These are phyloP conservation scores for Coprinopsis strossmayeri DNA, from an alignment of 768 basidiomycete genomes.

Conservation along the genomic window DNA sequence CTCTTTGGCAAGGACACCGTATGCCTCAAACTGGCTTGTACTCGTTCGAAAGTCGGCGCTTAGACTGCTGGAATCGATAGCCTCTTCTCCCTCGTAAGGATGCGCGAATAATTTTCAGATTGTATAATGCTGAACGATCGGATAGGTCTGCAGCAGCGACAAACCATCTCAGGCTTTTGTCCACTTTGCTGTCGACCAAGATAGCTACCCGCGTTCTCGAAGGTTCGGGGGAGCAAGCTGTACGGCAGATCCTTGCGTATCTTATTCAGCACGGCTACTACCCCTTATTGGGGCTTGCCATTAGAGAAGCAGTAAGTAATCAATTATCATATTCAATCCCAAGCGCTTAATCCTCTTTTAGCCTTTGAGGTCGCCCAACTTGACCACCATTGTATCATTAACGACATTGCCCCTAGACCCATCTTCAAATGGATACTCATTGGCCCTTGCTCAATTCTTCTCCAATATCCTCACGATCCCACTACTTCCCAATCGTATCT, in stretches of 20 bases:
- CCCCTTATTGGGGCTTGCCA: conserved; percentile 29
- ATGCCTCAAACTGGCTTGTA: conserved; percentile 49
- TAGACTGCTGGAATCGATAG: conserved; percentile 46
- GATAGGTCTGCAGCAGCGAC: conserved; percentile 42
- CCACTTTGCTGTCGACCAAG: conserved; percentile 33
- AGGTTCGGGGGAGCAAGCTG: conserved; percentile 22
- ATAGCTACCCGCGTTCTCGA: conserved; percentile 21
- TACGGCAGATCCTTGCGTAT: conserved; percentile 33
- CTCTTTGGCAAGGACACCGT: conserved; percentile 27
- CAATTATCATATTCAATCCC: no score
- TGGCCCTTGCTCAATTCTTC: conserved; percentile 36
- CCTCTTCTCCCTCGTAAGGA: conserved; percentile 45
- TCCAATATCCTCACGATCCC: conserved; percentile 63
- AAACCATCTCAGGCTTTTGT: conserved; percentile 45
- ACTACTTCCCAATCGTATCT: conserved; percentile 71
- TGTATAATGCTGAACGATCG: background rate
- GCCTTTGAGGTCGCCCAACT: conserved; percentile 37
- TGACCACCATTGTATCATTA: conserved; percentile 45
- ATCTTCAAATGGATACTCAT: conserved; percentile 19
- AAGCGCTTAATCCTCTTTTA: no score
- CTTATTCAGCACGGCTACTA: conserved; percentile 45
- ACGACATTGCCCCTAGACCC: conserved; percentile 32
- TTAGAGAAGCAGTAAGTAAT: conserved; percentile 48
- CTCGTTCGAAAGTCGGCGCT: conserved; percentile 45
- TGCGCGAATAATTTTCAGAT: background rate